phyloP scores from a whole-genome alignment of 1,284 basidiomycete species.

The Moesziomyces sp. region DNA sequence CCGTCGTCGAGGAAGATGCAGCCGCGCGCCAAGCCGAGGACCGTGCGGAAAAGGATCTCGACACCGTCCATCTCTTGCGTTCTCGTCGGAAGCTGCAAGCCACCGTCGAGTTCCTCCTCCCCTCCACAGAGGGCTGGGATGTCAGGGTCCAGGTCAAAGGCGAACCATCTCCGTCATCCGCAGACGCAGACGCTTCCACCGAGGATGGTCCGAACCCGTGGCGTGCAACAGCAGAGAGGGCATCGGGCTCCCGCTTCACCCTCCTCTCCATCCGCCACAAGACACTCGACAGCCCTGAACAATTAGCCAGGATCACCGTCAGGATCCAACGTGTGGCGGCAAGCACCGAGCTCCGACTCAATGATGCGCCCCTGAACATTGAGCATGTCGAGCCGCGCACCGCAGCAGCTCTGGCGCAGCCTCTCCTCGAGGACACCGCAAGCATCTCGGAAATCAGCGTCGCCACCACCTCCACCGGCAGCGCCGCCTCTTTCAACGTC shows the following conservation, averaged over 20 bases:
- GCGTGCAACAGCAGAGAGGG: slow-evolving; percentile 69
- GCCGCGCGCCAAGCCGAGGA: slow-evolving; percentile 47
- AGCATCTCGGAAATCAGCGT: slow-evolving; percentile 54
- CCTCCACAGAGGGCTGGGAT: slow-evolving; percentile 87
- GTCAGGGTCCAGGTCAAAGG: slow-evolving; percentile 73
- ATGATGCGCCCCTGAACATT: slow-evolving; percentile 41
- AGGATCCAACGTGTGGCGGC: slow-evolving; percentile 56
- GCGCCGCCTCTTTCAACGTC: slow-evolving; percentile 21
- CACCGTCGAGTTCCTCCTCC: slow-evolving; percentile 82
- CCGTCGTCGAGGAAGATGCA: slow-evolving; percentile 80
- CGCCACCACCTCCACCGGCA: slow-evolving; percentile 43
- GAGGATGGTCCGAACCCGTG: slow-evolving; percentile 77
- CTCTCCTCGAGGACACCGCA: slow-evolving; percentile 48
- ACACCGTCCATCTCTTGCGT: slow-evolving; percentile 33
- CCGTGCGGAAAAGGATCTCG: slow-evolving; percentile 38
- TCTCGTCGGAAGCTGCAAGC: slow-evolving; percentile 78
- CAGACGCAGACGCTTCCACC: slow-evolving; percentile 5
- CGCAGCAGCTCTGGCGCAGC: slow-evolving; percentile 22
- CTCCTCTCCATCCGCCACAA: slow-evolving; percentile 34
- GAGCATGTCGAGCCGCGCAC: slow-evolving; percentile 27
- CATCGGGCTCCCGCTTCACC: slow-evolving; percentile 19
- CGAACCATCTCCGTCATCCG: slow-evolving; percentile 5
- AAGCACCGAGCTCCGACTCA: slow-evolving; percentile 51
- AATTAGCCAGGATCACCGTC: slow-evolving; percentile 45
- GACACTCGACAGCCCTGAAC: slow-evolving; percentile 32